A percentile compares a stretch with the other conserved stretches of the same genome.
These are phyloP conservation scores for Cryptococcus floricola DNA, from an alignment of 1,284 basidiomycete genomes.

Conservation along the genomic window DNA sequence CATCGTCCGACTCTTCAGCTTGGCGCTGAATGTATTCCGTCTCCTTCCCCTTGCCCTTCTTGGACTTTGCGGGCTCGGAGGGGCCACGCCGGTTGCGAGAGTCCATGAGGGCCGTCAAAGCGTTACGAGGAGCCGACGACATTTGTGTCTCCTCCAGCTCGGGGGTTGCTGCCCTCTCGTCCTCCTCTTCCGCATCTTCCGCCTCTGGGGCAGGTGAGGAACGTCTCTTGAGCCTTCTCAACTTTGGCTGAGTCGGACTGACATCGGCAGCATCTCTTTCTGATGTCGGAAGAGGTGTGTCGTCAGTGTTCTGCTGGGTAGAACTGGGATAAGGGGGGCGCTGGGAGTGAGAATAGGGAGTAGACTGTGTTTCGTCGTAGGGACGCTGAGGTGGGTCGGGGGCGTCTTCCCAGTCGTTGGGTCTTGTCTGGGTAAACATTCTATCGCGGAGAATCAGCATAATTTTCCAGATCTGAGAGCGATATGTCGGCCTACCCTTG, in stretches of 20 bases:
- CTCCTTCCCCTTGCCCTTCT: not conserved
- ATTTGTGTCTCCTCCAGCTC: not conserved
- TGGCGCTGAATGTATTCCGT: constrained; percentile 29
- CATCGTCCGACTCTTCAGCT: constrained; percentile 42
- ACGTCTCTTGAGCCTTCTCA: no score
- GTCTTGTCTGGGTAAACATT: constrained; percentile 44
- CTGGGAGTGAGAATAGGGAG: constrained; percentile 9
- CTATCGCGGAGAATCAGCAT: constrained; percentile 11
- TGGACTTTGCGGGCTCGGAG: not conserved
- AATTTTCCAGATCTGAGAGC: not conserved
- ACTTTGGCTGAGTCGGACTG: constrained; percentile 2
- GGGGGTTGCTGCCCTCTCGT: no score
- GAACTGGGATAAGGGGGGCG: constrained; percentile 3
- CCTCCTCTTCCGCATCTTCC: no score
- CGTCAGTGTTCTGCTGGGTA: not conserved
- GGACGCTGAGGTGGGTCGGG: constrained; percentile 3
- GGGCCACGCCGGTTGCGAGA: no score
- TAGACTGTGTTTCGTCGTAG: not conserved
- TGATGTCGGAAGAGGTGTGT: constrained; percentile 1
- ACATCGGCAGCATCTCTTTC: not conserved
- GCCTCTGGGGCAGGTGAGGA: no score
- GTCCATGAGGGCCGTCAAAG: not conserved
- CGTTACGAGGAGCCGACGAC: not conserved
- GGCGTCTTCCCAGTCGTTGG: constrained; percentile 12
- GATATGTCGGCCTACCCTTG: constrained; percentile 29